Percentiles rank a stretch among this genome's conserved stretches.
phyloP scores from a whole-genome alignment of 352 stramenopile genomes.

The Blastocystis hominis region DNA sequence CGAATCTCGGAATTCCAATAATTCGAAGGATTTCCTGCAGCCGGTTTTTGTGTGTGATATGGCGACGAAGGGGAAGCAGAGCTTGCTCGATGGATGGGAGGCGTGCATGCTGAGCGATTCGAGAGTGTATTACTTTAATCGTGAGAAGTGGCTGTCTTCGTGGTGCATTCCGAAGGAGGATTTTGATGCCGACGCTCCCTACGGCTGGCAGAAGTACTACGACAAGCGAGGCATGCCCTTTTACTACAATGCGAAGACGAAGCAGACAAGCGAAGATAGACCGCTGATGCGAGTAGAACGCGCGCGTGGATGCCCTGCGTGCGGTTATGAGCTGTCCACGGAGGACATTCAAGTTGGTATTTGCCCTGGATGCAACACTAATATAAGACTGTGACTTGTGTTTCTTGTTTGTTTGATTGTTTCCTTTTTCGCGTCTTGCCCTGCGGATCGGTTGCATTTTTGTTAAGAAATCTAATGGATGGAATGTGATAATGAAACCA shows the following conservation, averaged over 20 bases:
- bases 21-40: neutral
- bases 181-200: constrained; percentile 2
- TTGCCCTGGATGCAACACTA: constrained; percentile 42
- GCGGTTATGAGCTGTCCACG: neutral
- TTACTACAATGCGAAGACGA: constrained; percentile 24
- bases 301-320: neutral
- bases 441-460: no score
- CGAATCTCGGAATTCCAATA: neutral
- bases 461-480: no score
- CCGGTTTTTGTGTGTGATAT: constrained; percentile 46
- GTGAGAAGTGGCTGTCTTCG: constrained; percentile 21
- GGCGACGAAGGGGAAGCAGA: neutral
- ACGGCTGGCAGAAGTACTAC: constrained; percentile 55
- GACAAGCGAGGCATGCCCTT: neutral
- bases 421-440: no score
- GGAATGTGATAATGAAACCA: no score
- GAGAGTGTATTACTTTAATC: constrained; percentile 47
- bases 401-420: constrained; percentile 1
- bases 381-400: neutral
- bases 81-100: constrained; percentile 28
- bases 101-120: constrained; percentile 31
- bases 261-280: neutral
- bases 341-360: neutral
- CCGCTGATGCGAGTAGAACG: neutral
- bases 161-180: constrained; percentile 33